phyloP scores from a whole-genome alignment of 2,329 filamentous ascomycete species.

The Cytospora mali region DNA sequence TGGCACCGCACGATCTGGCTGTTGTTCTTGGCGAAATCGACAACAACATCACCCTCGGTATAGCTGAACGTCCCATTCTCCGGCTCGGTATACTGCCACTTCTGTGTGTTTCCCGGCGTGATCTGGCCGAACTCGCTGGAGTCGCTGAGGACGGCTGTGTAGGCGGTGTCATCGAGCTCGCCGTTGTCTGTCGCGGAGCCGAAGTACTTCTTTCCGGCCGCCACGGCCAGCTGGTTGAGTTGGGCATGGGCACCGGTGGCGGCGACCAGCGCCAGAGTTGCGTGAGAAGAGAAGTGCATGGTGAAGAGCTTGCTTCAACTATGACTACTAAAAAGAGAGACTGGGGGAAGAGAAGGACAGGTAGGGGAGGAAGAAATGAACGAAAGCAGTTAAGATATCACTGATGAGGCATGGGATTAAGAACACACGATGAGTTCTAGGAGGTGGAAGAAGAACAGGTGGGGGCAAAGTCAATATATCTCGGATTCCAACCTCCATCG shows the following conservation, averaged over 20 bases:
- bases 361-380: slow-evolving; percentile 1
- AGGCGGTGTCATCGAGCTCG: slow-evolving; percentile 55
- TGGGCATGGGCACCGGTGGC: slow-evolving; percentile 30
- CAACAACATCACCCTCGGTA: slow-evolving; percentile 56
- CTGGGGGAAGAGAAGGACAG: slow-evolving; percentile 3
- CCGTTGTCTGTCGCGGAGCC: slow-evolving; percentile 66
- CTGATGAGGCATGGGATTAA: background rate
- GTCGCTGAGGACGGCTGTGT: slow-evolving; percentile 58
- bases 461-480: slow-evolving; percentile 18
- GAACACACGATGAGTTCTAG: background rate
- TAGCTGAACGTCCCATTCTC: slow-evolving; percentile 59
- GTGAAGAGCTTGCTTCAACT: slow-evolving; percentile 25
- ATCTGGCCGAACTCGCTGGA: slow-evolving; percentile 64
- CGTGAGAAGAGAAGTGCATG: slow-evolving; percentile 26
- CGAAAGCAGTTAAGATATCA: background rate
- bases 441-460: background rate
- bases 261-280: slow-evolving; percentile 27
- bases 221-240: slow-evolving; percentile 57
- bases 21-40: slow-evolving; percentile 50
- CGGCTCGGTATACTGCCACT: slow-evolving; percentile 67
- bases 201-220: slow-evolving; percentile 63
- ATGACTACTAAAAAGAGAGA: slow-evolving; percentile 14
- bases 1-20: slow-evolving; percentile 64
- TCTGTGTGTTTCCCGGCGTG: slow-evolving; percentile 65
- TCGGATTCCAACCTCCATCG: slow-evolving; percentile 11